These are phyloP conservation scores for Xylaria sp. DNA, from an alignment of 2,329 filamentous ascomycete genomes.

Conservation along the genomic window DNA sequence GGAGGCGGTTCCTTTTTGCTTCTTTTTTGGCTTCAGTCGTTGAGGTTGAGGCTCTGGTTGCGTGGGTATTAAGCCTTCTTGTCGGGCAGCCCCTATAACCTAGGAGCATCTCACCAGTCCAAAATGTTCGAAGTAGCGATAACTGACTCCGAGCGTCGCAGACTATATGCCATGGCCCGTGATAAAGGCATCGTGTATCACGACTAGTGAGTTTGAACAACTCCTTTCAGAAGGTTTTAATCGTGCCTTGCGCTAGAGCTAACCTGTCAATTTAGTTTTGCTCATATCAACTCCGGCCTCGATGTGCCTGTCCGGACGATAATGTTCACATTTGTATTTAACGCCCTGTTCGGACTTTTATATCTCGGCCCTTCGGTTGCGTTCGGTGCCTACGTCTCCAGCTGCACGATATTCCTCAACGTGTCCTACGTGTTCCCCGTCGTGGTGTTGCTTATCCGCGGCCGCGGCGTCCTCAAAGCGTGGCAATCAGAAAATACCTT, in stretches of 20 bases:
- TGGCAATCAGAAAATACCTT: constrained; percentile 43
- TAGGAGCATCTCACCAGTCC: background rate
- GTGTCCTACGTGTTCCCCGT: constrained; percentile 59
- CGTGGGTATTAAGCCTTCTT: background rate
- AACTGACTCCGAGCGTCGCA: background rate
- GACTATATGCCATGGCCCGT: constrained; percentile 58
- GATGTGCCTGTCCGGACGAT: constrained; percentile 58
- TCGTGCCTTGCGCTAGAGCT: background rate
- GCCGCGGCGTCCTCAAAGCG: constrained; percentile 48
- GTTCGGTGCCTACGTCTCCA: constrained; percentile 59
- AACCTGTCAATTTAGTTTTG: constrained; percentile 44
- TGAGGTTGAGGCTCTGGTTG: background rate
- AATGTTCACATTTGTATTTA: constrained; percentile 55
- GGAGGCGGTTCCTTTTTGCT: background rate
- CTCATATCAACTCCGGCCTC: constrained; percentile 52
- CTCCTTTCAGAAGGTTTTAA: background rate
- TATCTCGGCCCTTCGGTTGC: constrained; percentile 60
- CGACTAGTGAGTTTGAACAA: constrained; percentile 41
- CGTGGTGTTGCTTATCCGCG: constrained; percentile 52
- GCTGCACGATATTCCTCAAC: constrained; percentile 59
- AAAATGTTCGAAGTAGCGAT: background rate
- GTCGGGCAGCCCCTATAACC: background rate
- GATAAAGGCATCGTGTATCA: constrained; percentile 55
- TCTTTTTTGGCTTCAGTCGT: background rate
- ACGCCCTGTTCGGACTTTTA: constrained; percentile 58